Evolutionary conservation across 2,329 filamentous ascomycete species (phyloP).

Genomic region (Penicillium sp.): DNA sequence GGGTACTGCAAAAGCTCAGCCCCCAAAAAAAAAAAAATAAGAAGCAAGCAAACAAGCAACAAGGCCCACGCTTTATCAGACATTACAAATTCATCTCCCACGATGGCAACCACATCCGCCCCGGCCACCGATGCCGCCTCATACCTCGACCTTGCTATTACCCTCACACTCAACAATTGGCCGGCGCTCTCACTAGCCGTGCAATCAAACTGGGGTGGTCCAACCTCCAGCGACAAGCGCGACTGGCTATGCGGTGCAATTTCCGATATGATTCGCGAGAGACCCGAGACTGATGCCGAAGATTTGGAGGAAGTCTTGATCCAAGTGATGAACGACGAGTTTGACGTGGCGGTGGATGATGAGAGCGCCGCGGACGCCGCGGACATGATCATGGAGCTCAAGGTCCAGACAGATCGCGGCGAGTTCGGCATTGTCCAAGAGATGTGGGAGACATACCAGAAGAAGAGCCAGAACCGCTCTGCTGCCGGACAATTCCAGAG

Average conservation of each 20-base stretch:
- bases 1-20: constrained; percentile 3
- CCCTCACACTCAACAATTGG: constrained; percentile 84
- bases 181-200: constrained; percentile 84
- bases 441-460: constrained; percentile 54
- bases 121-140: constrained; percentile 56
- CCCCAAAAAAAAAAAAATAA: too few species aligned
- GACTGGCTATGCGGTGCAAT: constrained; percentile 94
- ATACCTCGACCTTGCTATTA: constrained; percentile 83
- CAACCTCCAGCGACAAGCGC: constrained; percentile 80
- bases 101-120: constrained; percentile 24
- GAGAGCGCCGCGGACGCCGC: constrained; percentile 77
- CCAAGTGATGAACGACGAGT: constrained; percentile 93
- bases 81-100: background rate
- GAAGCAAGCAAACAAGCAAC: too few species aligned
- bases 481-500: constrained; percentile 36
- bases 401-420: constrained; percentile 64
- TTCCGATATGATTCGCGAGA: constrained; percentile 70
- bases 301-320: constrained; percentile 84
- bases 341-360: constrained; percentile 89
- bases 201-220: constrained; percentile 83
- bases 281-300: constrained; percentile 67
- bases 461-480: constrained; percentile 40
- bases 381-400: constrained; percentile 67
- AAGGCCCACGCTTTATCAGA: too few species aligned
- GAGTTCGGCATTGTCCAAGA: constrained; percentile 65